Percentiles rank a stretch among this genome's conserved stretches.
Evolutionary conservation across 2,329 filamentous ascomycete genomes (phyloP).

Genomic region (Gaeumannomyces tritici): DNA sequence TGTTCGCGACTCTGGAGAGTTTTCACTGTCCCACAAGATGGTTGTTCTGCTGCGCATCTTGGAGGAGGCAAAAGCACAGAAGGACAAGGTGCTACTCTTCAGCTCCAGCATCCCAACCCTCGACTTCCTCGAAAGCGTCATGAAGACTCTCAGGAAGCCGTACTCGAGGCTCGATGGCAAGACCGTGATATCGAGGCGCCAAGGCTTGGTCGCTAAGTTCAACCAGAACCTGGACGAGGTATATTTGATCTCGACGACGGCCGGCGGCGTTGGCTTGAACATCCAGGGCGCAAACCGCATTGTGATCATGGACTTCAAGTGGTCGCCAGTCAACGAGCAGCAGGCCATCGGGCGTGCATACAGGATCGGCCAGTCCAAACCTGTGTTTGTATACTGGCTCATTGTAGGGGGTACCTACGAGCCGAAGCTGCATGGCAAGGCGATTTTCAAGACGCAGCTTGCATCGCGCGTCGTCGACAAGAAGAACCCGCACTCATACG

Average conservation of each 20-base stretch:
- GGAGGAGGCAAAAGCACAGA: slow-evolving; percentile 45
- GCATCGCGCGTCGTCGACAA: slow-evolving; percentile 74
- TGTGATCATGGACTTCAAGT: slow-evolving; percentile 75
- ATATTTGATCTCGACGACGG: slow-evolving; percentile 74
- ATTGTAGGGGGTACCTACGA: slow-evolving; percentile 73
- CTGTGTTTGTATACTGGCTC: slow-evolving; percentile 79
- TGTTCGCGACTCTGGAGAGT: slow-evolving; percentile 29
- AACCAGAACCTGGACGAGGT: slow-evolving; percentile 49
- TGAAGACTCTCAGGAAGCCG: slow-evolving; percentile 37
- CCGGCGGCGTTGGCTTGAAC: slow-evolving; percentile 77
- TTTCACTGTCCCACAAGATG: slow-evolving; percentile 58
- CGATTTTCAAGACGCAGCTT: slow-evolving; percentile 76
- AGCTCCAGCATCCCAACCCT: slow-evolving; percentile 63
- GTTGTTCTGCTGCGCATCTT: slow-evolving; percentile 60
- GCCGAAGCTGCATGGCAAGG: slow-evolving; percentile 59
- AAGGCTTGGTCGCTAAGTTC: slow-evolving; percentile 57
- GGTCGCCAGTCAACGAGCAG: slow-evolving; percentile 72
- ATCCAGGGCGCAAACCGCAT: slow-evolving; percentile 77
- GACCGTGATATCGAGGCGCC: slow-evolving; percentile 46
- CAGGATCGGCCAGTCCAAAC: slow-evolving; percentile 71
- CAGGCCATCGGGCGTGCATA: slow-evolving; percentile 84
- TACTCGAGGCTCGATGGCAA: slow-evolving; percentile 58
- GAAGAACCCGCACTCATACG: slow-evolving; percentile 62
- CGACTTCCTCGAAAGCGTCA: slow-evolving; percentile 54
- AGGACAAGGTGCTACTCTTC: slow-evolving; percentile 76